phyloP scores from a whole-genome alignment of 441 rosid genomes.

The Isatis lusitanica region DNA sequence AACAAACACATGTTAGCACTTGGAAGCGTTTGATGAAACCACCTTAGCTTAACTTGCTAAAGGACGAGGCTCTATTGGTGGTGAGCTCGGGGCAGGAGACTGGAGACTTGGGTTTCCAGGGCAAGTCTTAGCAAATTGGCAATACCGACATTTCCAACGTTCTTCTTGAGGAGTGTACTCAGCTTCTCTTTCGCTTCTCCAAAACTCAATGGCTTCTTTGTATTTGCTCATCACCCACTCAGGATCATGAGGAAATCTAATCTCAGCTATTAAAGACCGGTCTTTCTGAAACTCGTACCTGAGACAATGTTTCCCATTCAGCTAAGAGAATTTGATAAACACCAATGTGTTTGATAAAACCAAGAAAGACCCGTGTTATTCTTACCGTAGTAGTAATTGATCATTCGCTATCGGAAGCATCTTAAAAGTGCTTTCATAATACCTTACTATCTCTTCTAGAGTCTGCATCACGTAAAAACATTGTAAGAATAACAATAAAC shows the following conservation, averaged over 20 bases:
- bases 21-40: background rate
- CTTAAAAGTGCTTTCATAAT: slow-evolving; percentile 51
- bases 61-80: slow-evolving; percentile 16
- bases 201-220: slow-evolving; percentile 49
- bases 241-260: slow-evolving; percentile 47
- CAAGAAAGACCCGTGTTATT: background rate
- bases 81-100: slow-evolving; percentile 1
- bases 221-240: slow-evolving; percentile 55
- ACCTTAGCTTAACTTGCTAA: slow-evolving; percentile 22
- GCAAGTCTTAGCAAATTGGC: slow-evolving; percentile 56
- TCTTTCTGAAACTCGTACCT: slow-evolving; percentile 80
- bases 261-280: slow-evolving; percentile 65
- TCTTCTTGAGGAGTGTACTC: slow-evolving; percentile 63
- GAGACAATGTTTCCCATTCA: background rate
- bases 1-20: background rate
- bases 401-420: slow-evolving; percentile 54
- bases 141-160: slow-evolving; percentile 78
- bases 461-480: slow-evolving; percentile 49
- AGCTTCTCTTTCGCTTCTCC: slow-evolving; percentile 68
- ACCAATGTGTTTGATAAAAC: background rate
- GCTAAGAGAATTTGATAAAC: background rate
- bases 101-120: slow-evolving; percentile 38
- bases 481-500: background rate
- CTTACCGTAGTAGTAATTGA: slow-evolving; percentile 64
- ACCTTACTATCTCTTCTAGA: slow-evolving; percentile 60